A percentile compares a stretch with the other conserved stretches of the same genome.
phyloP scores from a whole-genome alignment of 352 stramenopile genomes.

The Sclerospora graminicola region DNA sequence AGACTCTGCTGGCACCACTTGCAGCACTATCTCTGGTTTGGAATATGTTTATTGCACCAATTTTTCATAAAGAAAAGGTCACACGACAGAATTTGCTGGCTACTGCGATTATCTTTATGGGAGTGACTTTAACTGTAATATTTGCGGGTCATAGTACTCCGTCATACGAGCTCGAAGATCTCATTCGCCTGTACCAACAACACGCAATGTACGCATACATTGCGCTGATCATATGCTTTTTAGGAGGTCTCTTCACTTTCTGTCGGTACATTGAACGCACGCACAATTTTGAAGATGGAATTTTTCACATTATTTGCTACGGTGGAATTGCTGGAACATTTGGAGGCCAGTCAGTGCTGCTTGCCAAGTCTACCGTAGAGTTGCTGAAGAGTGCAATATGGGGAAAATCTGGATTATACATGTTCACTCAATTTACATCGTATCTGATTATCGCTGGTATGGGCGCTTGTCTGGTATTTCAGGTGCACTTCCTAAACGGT shows the following conservation, averaged over 20 bases:
- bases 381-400: slow-evolving; percentile 86
- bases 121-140: slow-evolving; percentile 84
- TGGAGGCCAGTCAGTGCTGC: slow-evolving; percentile 80
- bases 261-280: slow-evolving; percentile 66
- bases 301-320: slow-evolving; percentile 85
- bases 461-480: slow-evolving; percentile 54
- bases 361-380: slow-evolving; percentile 86
- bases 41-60: slow-evolving; percentile 88
- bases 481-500: slow-evolving; percentile 86
- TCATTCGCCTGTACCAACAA: slow-evolving; percentile 74
- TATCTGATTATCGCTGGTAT: slow-evolving; percentile 76
- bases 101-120: slow-evolving; percentile 83
- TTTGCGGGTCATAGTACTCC: slow-evolving; percentile 82
- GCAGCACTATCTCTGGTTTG: slow-evolving; percentile 85
- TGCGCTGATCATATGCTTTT: slow-evolving; percentile 57
- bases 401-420: slow-evolving; percentile 58
- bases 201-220: slow-evolving; percentile 81
- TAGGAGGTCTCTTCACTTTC: slow-evolving; percentile 47
- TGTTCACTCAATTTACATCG: slow-evolving; percentile 65
- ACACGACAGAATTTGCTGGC: slow-evolving; percentile 72
- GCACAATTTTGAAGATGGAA: slow-evolving; percentile 49
- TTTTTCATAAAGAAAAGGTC: slow-evolving; percentile 86
- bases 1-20: slow-evolving; percentile 84
- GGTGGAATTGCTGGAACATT: slow-evolving; percentile 82
- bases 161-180: slow-evolving; percentile 77